Conservation (phyloP, 352 stramenopile genomes). For the Blastocystis sp. region DNA sequence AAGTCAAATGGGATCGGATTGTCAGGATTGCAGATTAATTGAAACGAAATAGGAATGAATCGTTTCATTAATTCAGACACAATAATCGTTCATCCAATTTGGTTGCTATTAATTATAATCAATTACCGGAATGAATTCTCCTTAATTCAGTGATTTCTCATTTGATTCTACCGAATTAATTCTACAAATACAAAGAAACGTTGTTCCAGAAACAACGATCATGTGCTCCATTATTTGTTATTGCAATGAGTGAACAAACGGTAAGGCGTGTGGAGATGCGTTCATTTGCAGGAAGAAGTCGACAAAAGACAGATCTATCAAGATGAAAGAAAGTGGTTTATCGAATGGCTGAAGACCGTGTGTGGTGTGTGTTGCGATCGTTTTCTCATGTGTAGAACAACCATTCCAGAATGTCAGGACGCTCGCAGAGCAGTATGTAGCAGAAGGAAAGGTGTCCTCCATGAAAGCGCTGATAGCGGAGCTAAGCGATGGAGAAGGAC, state of each 20-base stretch:
- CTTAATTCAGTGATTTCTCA: too few relatives aligned
- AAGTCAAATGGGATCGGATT: background rate
- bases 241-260: too few relatives aligned
- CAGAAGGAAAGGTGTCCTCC: conserved; percentile 6
- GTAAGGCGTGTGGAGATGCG: too few relatives aligned
- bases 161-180: too few relatives aligned
- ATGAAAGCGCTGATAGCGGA: conserved; percentile 8
- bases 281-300: background rate
- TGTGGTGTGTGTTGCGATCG: background rate
- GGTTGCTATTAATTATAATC: too few relatives aligned
- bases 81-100: background rate
- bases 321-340: conserved; percentile 21
- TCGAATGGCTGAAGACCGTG: conserved; percentile 47
- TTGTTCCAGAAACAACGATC: too few relatives aligned
- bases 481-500: conserved; percentile 36
- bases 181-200: too few relatives aligned
- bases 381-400: background rate
- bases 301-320: conserved; percentile 47
- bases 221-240: too few relatives aligned
- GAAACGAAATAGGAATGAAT: background rate
- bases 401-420: conserved; percentile 1
- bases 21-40: background rate
- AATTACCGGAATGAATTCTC: too few relatives aligned
- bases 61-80: background rate
- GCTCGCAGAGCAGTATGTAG: background rate